phyloP scores from a whole-genome alignment of 1,284 basidiomycete species.

The Ustilago cynodontis region DNA sequence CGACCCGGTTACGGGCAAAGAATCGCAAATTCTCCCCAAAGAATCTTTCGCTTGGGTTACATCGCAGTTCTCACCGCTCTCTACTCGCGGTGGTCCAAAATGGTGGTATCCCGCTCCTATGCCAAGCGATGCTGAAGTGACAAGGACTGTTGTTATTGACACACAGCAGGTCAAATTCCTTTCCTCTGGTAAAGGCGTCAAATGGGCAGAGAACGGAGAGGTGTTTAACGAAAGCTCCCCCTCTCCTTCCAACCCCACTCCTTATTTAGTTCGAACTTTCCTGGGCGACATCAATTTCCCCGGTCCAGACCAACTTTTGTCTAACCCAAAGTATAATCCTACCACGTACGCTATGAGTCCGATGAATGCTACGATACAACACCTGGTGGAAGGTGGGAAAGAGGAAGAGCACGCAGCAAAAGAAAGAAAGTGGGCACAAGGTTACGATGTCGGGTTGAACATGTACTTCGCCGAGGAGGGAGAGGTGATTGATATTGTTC shows the following conservation, averaged over 20 bases:
- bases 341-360: slow-evolving; percentile 21
- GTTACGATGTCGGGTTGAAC: slow-evolving; percentile 18
- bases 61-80: slow-evolving; percentile 19
- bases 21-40: slow-evolving; percentile 19
- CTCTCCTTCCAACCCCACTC: neutral
- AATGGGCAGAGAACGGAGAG: slow-evolving; percentile 37
- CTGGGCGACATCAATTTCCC: slow-evolving; percentile 25
- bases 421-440: slow-evolving; percentile 10
- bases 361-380: neutral
- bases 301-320: neutral
- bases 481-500: slow-evolving; percentile 57
- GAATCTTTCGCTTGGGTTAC: slow-evolving; percentile 53
- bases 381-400: neutral
- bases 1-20: neutral
- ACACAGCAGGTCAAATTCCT: slow-evolving; percentile 45
- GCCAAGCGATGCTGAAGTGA: slow-evolving; percentile 45
- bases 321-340: slow-evolving; percentile 4
- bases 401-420: slow-evolving; percentile 8
- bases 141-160: slow-evolving; percentile 47
- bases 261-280: slow-evolving; percentile 48
- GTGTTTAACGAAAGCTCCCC: slow-evolving; percentile 21
- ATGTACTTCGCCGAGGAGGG: slow-evolving; percentile 39
- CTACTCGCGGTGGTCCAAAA: neutral
- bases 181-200: slow-evolving; percentile 18
- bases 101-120: slow-evolving; percentile 21